Conservation (phyloP, 345 rosid species). For the Bruguiera parviflora region DNA sequence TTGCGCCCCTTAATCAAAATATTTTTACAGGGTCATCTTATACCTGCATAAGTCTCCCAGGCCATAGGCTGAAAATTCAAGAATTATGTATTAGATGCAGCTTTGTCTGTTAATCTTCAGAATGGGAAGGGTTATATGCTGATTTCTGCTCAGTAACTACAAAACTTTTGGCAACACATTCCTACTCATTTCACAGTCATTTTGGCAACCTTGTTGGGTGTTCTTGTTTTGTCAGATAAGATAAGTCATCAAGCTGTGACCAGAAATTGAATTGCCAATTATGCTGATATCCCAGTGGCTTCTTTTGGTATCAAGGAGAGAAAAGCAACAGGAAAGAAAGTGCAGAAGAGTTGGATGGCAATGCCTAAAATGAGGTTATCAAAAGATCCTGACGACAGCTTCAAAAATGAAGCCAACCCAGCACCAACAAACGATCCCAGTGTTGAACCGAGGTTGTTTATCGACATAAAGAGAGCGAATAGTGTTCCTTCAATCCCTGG, state of each 20-base stretch:
- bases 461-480: slow-evolving; percentile 95
- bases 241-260: too few species aligned
- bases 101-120: background rate
- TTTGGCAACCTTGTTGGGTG: background rate
- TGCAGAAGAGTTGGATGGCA: slow-evolving; percentile 70
- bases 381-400: slow-evolving; percentile 80
- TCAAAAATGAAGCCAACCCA: slow-evolving; percentile 73
- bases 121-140: background rate
- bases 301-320: slow-evolving; percentile 84
- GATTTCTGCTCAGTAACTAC: background rate
- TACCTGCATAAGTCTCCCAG: background rate
- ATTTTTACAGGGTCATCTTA: background rate
- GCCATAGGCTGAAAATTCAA: background rate
- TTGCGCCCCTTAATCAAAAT: background rate
- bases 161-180: background rate
- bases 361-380: slow-evolving; percentile 73
- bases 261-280: slow-evolving; percentile 5
- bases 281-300: slow-evolving; percentile 78
- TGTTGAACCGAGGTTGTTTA: slow-evolving; percentile 83
- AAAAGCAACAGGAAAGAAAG: slow-evolving; percentile 60
- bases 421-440: slow-evolving; percentile 85
- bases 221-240: too few species aligned
- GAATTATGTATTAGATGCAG: background rate
- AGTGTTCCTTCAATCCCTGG: slow-evolving; percentile 97
- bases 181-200: background rate